Conservation (phyloP, 495 filamentous ascomycete genomes). For the Penicillium cinerascens region DNA sequence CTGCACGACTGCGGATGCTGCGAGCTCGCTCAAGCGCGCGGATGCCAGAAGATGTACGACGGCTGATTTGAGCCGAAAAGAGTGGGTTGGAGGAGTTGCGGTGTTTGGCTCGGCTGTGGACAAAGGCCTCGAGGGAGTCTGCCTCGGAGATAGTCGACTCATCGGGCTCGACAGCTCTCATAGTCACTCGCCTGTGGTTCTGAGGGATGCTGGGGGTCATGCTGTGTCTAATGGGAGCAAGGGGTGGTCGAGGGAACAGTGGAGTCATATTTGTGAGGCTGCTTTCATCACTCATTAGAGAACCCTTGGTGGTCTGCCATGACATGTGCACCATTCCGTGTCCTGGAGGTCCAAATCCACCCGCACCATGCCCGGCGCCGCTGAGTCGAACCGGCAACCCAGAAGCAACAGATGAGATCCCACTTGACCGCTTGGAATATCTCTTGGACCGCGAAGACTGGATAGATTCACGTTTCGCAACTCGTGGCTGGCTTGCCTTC, state of each 20-base stretch:
- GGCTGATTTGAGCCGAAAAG: slow-evolving; percentile 39
- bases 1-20: slow-evolving; percentile 38
- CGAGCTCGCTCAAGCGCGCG: slow-evolving; percentile 37
- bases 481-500: slow-evolving; percentile 38
- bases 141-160: slow-evolving; percentile 38
- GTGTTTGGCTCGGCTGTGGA: slow-evolving; percentile 41
- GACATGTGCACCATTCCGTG: slow-evolving; percentile 44
- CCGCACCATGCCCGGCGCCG: slow-evolving; percentile 49
- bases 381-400: slow-evolving; percentile 40
- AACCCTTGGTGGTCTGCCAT: slow-evolving; percentile 44
- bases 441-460: slow-evolving; percentile 39
- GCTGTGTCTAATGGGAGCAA: slow-evolving; percentile 28
- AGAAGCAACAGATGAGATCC: slow-evolving; percentile 37
- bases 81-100: slow-evolving; percentile 45
- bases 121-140: slow-evolving; percentile 44
- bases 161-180: slow-evolving; percentile 35
- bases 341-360: slow-evolving; percentile 44
- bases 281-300: slow-evolving; percentile 39
- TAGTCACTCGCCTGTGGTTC: slow-evolving; percentile 31
- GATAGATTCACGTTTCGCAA: slow-evolving; percentile 41
- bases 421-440: slow-evolving; percentile 45
- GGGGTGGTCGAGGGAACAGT: slow-evolving; percentile 41
- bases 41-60: slow-evolving; percentile 33
- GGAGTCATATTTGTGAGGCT: slow-evolving; percentile 35
- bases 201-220: slow-evolving; percentile 30